Evolutionary conservation across 1,284 basidiomycete genomes (phyloP).

Genomic region (Rhodotorula sp.): DNA sequence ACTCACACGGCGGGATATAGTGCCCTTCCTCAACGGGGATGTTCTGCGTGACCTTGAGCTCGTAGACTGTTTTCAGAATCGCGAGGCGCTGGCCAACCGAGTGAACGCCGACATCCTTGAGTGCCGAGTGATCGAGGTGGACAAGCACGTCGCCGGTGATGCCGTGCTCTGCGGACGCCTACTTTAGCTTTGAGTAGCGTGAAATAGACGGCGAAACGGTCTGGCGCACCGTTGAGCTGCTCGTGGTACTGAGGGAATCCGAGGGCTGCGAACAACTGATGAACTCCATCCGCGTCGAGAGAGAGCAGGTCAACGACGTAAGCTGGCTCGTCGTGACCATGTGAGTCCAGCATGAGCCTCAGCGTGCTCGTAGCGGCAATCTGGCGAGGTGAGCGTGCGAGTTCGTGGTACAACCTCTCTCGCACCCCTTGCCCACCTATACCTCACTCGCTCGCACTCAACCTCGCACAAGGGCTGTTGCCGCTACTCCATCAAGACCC

Average conservation of each 20-base stretch:
- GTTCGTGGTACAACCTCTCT: too few relatives aligned
- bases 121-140: conserved; percentile 71
- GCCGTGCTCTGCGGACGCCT: conserved; percentile 65
- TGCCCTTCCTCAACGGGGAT: conserved; percentile 79
- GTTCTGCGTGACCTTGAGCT: conserved; percentile 75
- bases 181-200: too few relatives aligned
- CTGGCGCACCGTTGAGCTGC: conserved; percentile 52
- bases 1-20: conserved; percentile 66
- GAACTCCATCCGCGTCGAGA: conserved; percentile 80
- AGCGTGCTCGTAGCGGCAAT: too few relatives aligned
- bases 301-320: conserved; percentile 56
- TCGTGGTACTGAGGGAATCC: conserved; percentile 77
- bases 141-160: conserved; percentile 85
- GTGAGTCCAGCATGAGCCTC: too few relatives aligned
- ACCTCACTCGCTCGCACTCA: too few relatives aligned
- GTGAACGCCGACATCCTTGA: conserved; percentile 78
- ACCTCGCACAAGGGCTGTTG: too few relatives aligned
- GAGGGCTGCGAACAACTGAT: conserved; percentile 67
- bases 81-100: conserved; percentile 79
- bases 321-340: too few relatives aligned
- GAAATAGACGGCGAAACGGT: too few relatives aligned
- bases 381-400: too few relatives aligned
- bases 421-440: too few relatives aligned
- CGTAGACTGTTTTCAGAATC: conserved; percentile 85
- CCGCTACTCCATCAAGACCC: too few relatives aligned